These are phyloP conservation scores for Rhodofomes roseus DNA, from an alignment of 1,284 basidiomycete species.

Conservation along the genomic window DNA sequence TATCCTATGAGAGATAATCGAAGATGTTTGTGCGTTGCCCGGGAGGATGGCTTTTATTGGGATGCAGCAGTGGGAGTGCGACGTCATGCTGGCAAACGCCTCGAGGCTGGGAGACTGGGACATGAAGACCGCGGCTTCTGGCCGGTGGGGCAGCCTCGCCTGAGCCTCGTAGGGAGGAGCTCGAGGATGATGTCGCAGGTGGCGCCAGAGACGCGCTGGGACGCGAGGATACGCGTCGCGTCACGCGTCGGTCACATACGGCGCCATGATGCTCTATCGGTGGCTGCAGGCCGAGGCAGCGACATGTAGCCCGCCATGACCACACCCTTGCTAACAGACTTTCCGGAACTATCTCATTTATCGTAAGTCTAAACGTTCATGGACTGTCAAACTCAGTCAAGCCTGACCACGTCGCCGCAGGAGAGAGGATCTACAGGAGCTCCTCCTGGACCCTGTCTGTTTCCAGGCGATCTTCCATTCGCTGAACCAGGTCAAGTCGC, in stretches of 20 bases:
- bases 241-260: not conserved
- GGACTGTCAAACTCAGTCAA: not conserved
- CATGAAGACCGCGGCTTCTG: not conserved
- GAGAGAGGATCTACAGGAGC: slow-evolving; percentile 84
- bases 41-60: not conserved
- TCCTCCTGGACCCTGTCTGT: slow-evolving; percentile 76
- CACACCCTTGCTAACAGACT: slow-evolving; percentile 57
- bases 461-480: slow-evolving; percentile 87
- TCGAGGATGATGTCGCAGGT: not conserved
- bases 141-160: no score
- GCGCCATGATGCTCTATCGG: not conserved
- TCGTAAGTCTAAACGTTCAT: slow-evolving; percentile 45
- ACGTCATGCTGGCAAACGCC: slow-evolving; percentile 1
- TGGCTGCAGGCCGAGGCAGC: not conserved
- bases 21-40: not conserved
- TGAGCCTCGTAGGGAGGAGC: not conserved
- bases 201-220: not conserved
- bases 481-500: slow-evolving; percentile 64
- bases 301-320: slow-evolving; percentile 25
- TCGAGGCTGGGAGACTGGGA: not conserved
- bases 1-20: not conserved
- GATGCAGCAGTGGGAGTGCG: not conserved
- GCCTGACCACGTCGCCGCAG: slow-evolving; percentile 34
- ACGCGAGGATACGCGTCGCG: not conserved
- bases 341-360: slow-evolving; percentile 65